These are phyloP conservation scores for Caryocar brasiliense DNA, from an alignment of 441 rosid species.

Conservation along the genomic window DNA sequence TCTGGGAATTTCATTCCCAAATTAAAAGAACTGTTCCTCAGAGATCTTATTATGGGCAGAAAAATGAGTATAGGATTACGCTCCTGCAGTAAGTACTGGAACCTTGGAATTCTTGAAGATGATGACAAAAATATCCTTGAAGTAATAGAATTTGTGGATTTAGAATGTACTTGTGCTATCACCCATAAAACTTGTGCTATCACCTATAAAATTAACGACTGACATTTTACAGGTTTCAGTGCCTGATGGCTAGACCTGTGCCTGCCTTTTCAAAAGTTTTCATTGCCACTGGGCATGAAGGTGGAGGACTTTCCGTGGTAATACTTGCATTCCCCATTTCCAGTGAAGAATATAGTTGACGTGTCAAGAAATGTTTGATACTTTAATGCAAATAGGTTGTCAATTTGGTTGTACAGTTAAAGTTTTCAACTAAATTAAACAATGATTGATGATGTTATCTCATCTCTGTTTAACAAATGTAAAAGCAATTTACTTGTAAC, in stretches of 20 bases:
- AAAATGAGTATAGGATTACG: conserved; percentile 89
- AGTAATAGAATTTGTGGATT: not conserved
- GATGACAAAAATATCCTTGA: not conserved
- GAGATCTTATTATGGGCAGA: conserved; percentile 34
- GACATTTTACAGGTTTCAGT: conserved; percentile 32
- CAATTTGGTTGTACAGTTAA: not conserved
- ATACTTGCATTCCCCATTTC: not conserved
- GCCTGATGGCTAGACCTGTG: conserved; percentile 82
- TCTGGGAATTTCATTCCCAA: conserved; percentile 74
- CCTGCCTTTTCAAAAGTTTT: conserved; percentile 55
- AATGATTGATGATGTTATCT: not conserved
- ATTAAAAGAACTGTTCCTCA: conserved; percentile 37
- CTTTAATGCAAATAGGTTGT: not conserved
- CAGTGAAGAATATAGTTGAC: not conserved
- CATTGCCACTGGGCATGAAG: conserved; percentile 92
- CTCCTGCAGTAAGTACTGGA: conserved; percentile 65
- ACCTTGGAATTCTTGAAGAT: not conserved
- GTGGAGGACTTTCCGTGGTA: conserved; percentile 86
- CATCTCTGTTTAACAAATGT: not conserved
- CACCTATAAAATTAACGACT: conserved; percentile 7
- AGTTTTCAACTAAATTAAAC: not conserved
- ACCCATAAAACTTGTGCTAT: conserved; percentile 1
- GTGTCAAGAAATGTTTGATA: too few species aligned
- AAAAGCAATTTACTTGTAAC: not conserved
- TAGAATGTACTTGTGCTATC: not conserved